A percentile compares a stretch with the other conserved stretches of the same genome.
These are phyloP conservation scores for Fragaria vesca DNA, from an alignment of 306 rosid species.

Conservation along the genomic window DNA sequence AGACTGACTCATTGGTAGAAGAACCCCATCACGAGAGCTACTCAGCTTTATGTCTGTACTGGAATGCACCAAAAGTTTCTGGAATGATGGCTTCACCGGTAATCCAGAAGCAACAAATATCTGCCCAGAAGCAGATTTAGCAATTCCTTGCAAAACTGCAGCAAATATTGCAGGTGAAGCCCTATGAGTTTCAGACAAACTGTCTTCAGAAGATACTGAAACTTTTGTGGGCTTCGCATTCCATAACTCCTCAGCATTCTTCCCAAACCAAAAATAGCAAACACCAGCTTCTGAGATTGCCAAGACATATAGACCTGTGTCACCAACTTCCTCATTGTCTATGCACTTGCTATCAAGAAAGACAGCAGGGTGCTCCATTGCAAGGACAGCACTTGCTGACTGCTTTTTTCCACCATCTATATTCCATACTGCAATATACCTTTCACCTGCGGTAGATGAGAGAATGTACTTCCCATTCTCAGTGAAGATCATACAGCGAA, in stretches of 20 bases:
- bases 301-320: slow-evolving; percentile 56
- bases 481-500: slow-evolving; percentile 76
- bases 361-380: slow-evolving; percentile 92
- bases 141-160: slow-evolving; percentile 62
- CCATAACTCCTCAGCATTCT: slow-evolving; percentile 56
- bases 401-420: slow-evolving; percentile 62
- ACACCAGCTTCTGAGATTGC: slow-evolving; percentile 87
- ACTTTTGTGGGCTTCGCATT: slow-evolving; percentile 70
- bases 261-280: slow-evolving; percentile 86
- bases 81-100: slow-evolving; percentile 81
- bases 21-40: slow-evolving; percentile 71
- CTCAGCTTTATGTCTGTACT: slow-evolving; percentile 69
- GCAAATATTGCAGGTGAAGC: slow-evolving; percentile 76
- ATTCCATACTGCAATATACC: slow-evolving; percentile 83
- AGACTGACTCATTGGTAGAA: slow-evolving; percentile 64
- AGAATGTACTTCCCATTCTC: slow-evolving; percentile 82
- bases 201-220: slow-evolving; percentile 54
- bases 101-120: slow-evolving; percentile 73
- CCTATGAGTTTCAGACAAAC: slow-evolving; percentile 48
- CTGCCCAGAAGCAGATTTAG: slow-evolving; percentile 57
- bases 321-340: slow-evolving; percentile 39
- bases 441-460: slow-evolving; percentile 87
- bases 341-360: slow-evolving; percentile 69
- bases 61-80: slow-evolving; percentile 59
- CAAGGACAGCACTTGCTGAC: slow-evolving; percentile 78